A percentile compares a stretch with the other conserved stretches of the same genome.
phyloP scores from a whole-genome alignment of 768 basidiomycete genomes.

The Dictyophora rubrovolvata region DNA sequence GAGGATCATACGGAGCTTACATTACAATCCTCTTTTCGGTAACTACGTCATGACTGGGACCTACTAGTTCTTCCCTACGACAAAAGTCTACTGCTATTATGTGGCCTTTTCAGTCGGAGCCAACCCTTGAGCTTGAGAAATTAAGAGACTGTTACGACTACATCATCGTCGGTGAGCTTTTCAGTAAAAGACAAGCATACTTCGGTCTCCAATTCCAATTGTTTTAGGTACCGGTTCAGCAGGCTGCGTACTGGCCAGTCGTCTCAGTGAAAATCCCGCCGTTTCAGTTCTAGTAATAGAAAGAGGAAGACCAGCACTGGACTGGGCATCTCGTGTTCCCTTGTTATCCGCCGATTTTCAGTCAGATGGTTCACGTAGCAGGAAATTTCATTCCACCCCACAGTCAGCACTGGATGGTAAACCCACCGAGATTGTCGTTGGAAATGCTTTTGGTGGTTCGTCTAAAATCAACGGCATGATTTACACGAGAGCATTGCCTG shows the following conservation, averaged over 20 bases:
- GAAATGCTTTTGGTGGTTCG: slow-evolving; percentile 15
- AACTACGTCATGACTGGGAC: too few relatives aligned
- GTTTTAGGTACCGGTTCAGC: slow-evolving; percentile 33
- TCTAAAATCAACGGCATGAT: slow-evolving; percentile 7
- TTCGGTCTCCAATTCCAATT: neutral
- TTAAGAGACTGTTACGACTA: too few relatives aligned
- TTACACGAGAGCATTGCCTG: slow-evolving; percentile 22
- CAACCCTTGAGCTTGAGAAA: neutral
- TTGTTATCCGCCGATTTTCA: slow-evolving; percentile 22
- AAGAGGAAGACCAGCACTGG: slow-evolving; percentile 30
- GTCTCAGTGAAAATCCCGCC: slow-evolving; percentile 44
- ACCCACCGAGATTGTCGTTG: slow-evolving; percentile 17
- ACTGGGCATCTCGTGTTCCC: slow-evolving; percentile 21
- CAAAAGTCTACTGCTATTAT: neutral
- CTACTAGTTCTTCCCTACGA: neutral
- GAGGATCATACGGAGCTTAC: too few relatives aligned
- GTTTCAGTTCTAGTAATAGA: slow-evolving; percentile 48
- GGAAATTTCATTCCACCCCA: slow-evolving; percentile 4
- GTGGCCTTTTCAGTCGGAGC: neutral
- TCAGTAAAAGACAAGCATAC: too few relatives aligned
- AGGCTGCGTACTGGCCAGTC: slow-evolving; percentile 50
- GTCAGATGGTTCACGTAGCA: slow-evolving; percentile 13
- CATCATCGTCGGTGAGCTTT: too few relatives aligned
- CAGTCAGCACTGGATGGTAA: slow-evolving; percentile 8
- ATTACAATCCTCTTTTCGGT: too few relatives aligned